These are phyloP conservation scores for Pseudognaphalium luteoalbum DNA, from an alignment of 129 eudicot species.

Conservation along the genomic window DNA sequence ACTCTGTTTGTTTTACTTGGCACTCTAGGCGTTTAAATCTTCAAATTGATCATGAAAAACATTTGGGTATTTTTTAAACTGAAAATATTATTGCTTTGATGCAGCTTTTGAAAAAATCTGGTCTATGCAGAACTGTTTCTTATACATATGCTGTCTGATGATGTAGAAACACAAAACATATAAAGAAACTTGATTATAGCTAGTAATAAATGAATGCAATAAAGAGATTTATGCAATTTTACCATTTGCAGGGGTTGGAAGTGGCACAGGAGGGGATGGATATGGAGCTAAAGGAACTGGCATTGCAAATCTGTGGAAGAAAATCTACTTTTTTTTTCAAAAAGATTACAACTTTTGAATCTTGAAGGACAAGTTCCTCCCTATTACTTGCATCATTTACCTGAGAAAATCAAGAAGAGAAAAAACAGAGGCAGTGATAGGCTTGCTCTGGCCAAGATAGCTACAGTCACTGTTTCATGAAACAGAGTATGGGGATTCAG, in stretches of 20 bases:
- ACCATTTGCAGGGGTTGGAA: conserved; percentile 74
- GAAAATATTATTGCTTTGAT: conserved; percentile 13
- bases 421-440: neutral
- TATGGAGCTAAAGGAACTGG: conserved; percentile 92
- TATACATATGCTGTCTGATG: neutral
- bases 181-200: neutral
- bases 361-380: conserved; percentile 21
- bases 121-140: conserved; percentile 10
- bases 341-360: conserved; percentile 35
- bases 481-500: conserved; percentile 32
- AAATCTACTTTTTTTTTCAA: conserved; percentile 26
- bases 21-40: neutral
- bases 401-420: conserved; percentile 26
- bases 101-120: neutral
- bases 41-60: no score
- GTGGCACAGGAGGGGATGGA: conserved; percentile 65
- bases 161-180: neutral
- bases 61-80: neutral
- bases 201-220: neutral
- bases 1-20: neutral
- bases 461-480: conserved; percentile 30
- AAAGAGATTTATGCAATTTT: conserved; percentile 11
- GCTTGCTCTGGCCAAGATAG: conserved; percentile 23
- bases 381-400: conserved; percentile 39
- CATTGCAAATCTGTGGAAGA: conserved; percentile 45